Evolutionary conservation across 257 asterid species (phyloP).

Genomic region (Nicotiana knightiana): DNA sequence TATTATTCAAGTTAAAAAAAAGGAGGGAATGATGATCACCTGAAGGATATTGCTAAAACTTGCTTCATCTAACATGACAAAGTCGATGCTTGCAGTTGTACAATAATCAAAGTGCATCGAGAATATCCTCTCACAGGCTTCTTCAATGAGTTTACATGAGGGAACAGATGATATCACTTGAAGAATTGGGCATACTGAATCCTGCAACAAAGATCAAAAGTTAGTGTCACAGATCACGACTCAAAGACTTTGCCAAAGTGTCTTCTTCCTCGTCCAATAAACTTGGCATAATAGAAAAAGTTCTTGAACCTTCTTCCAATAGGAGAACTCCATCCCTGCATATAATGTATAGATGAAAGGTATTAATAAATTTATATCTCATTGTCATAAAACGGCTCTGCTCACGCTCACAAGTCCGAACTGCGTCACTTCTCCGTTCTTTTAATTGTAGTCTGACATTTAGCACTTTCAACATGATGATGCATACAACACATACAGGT

Average conservation of each 20-base stretch:
- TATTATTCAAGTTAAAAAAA: background rate
- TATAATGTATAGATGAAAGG: slow-evolving; percentile 62
- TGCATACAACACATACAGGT: slow-evolving; percentile 5
- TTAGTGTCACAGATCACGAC: slow-evolving; percentile 37
- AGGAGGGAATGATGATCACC: slow-evolving; percentile 36
- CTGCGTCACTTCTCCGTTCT: slow-evolving; percentile 53
- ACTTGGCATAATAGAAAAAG: slow-evolving; percentile 82
- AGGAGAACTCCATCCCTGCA: slow-evolving; percentile 95
- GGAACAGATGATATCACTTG: slow-evolving; percentile 78
- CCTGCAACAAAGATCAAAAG: slow-evolving; percentile 81
- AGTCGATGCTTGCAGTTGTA: slow-evolving; percentile 80
- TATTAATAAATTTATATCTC: slow-evolving; percentile 46
- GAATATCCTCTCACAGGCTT: slow-evolving; percentile 85
- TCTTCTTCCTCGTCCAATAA: slow-evolving; percentile 83
- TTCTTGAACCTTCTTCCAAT: slow-evolving; percentile 75
- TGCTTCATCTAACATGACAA: slow-evolving; percentile 76
- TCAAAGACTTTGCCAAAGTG: slow-evolving; percentile 56
- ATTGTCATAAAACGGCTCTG: slow-evolving; percentile 34
- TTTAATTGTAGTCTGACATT: slow-evolving; percentile 32
- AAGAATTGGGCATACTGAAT: slow-evolving; percentile 83
- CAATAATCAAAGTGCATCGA: slow-evolving; percentile 90
- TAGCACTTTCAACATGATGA: slow-evolving; percentile 22
- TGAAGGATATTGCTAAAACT: slow-evolving; percentile 71
- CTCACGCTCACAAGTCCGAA: slow-evolving; percentile 41
- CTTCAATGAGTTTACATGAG: slow-evolving; percentile 88